Percentiles rank a stretch among this genome's conserved stretches.
Evolutionary conservation across 805 yeast species (phyloP).

Genomic region (Saturnispora bothae): DNA sequence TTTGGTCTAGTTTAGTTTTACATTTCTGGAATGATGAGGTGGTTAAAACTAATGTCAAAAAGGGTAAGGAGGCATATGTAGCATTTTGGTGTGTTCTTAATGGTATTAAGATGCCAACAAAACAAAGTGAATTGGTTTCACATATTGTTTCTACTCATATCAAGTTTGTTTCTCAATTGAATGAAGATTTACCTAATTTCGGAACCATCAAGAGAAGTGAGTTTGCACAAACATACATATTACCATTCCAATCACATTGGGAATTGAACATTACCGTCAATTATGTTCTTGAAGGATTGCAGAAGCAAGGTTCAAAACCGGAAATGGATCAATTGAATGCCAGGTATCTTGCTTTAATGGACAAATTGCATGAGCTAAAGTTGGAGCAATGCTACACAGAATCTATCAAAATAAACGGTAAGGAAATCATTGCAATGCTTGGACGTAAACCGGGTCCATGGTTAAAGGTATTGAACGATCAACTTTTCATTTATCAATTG

Average conservation of each 20-base stretch:
- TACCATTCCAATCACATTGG: conserved; percentile 44
- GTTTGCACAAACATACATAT: conserved; percentile 45
- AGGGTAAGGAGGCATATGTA: conserved; percentile 25
- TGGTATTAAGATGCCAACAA: conserved; percentile 56
- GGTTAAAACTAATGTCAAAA: conserved; percentile 21
- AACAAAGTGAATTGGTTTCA: conserved; percentile 42
- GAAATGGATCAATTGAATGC: conserved; percentile 16
- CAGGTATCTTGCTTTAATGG: conserved; percentile 27
- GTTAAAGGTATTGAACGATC: conserved; percentile 50
- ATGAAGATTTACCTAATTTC: conserved; percentile 17
- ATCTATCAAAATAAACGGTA: conserved; percentile 71
- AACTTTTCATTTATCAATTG: conserved; percentile 64
- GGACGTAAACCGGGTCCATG: conserved; percentile 76
- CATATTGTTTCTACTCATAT: conserved; percentile 30
- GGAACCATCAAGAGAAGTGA: conserved; percentile 38
- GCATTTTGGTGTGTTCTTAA: conserved; percentile 48
- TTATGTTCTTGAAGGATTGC: conserved; percentile 15
- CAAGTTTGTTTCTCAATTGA: conserved; percentile 16
- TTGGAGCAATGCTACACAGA: conserved; percentile 37
- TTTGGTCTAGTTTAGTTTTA: conserved; percentile 42
- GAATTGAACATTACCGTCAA: conserved; percentile 26
- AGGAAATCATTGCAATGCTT: conserved; percentile 42
- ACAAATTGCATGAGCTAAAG: conserved; percentile 23
- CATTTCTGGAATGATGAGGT: conserved; percentile 35
- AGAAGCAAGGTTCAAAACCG: background rate